Evolutionary conservation across 208 protist genomes (phyloP).

Genomic region (Trypanosoma melophagium): DNA sequence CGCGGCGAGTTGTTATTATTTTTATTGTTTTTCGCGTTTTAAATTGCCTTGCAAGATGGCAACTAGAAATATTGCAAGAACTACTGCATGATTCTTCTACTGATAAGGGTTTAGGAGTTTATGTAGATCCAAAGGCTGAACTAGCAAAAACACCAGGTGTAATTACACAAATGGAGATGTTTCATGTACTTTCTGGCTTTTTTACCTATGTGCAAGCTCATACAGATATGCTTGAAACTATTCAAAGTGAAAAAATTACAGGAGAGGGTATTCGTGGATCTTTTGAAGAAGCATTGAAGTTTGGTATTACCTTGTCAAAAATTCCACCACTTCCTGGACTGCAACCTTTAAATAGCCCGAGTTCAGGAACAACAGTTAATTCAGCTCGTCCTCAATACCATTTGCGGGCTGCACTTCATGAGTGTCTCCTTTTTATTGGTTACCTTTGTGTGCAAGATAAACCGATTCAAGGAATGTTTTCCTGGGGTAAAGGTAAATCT

Average conservation of each 20-base stretch:
- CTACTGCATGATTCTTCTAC: constrained; percentile 51
- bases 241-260: constrained; percentile 34
- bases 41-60: constrained; percentile 77
- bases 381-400: constrained; percentile 27
- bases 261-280: constrained; percentile 26
- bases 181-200: constrained; percentile 70
- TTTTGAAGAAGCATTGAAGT: constrained; percentile 71
- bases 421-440: constrained; percentile 76
- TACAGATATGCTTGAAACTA: constrained; percentile 54
- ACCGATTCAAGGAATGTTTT: constrained; percentile 76
- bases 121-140: constrained; percentile 21
- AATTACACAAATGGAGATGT: constrained; percentile 73
- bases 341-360: constrained; percentile 13
- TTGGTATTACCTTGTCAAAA: constrained; percentile 61
- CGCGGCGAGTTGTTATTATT: constrained; percentile 50
- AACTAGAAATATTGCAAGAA: constrained; percentile 64
- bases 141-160: constrained; percentile 18
- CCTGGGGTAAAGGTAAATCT: constrained; percentile 71
- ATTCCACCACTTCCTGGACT: constrained; percentile 37
- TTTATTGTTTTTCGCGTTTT: constrained; percentile 70
- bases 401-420: constrained; percentile 75
- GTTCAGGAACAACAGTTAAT: constrained; percentile 1
- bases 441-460: constrained; percentile 81
- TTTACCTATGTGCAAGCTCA: constrained; percentile 67
- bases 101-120: constrained; percentile 16